Evolutionary conservation across 202 grass and related monocot genomes (phyloP), one percentile per base, ranked within the genome.

Genomic region (Elaeis oleifera): DNA sequence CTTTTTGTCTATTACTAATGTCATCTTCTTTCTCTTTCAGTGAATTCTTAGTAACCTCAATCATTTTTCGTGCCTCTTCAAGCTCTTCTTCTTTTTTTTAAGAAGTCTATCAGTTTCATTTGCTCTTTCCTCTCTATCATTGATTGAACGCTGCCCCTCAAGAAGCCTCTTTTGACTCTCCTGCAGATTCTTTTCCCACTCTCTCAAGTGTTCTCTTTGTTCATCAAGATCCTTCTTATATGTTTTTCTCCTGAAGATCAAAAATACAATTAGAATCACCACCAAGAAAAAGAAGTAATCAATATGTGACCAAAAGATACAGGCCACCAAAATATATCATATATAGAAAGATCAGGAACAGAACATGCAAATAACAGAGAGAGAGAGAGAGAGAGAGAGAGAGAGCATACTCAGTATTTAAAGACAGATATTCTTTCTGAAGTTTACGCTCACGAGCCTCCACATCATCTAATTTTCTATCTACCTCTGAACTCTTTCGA

Each of bases 101-200:
- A 89, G 79, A 60, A 86, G 56, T 21, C 69, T 66, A 18, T 97
- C 82, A 31, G 74, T 85, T 51, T 76, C 68, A 15, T 97, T 97
- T 65, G 94, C 82, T 58, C 82, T 91, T 62, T 97, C 85, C 71
- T 92, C 94, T 73, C 82, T 75, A 63, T 84, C 88, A 70, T 92
- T 97, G 73, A 97, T 59, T 28, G 84, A 84, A 61, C 75, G 78
- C 59, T 97, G 94, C 28, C 83, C 77, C 53, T 86, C 83, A 76
- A 78, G 56, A 55, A 97, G 74, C 60, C 94, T 80, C 64, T 89
- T 92, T 61, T 97, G 94, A 66, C 94, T 92, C 72, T 97, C 88
- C 70, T 89, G 84, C 31, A 92, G 75, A 31, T 85, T 97, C 74
- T 79, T 75, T 50, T 97, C 94, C 94, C 88, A 92, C 27, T 85